phyloP scores from a whole-genome alignment of 1,284 basidiomycete genomes.

The Tilletia walkeri region DNA sequence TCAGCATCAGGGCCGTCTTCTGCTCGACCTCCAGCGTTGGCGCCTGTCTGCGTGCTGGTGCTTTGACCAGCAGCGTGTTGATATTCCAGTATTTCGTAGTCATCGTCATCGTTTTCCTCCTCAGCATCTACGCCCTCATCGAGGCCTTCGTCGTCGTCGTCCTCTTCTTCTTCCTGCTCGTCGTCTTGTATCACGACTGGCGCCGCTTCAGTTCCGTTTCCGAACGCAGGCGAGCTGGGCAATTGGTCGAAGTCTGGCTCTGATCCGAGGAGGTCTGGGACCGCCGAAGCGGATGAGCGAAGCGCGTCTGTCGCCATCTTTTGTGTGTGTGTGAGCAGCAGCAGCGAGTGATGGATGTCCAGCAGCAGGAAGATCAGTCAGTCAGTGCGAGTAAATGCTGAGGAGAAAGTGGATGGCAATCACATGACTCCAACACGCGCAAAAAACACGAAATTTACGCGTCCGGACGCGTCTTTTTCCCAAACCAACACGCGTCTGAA shows the following conservation, averaged over 20 bases:
- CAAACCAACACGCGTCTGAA: not conserved
- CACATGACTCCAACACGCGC: slow-evolving; percentile 4
- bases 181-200: slow-evolving; percentile 6
- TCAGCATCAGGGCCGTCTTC: not conserved
- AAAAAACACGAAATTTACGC: not conserved
- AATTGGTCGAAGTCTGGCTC: slow-evolving; percentile 57
- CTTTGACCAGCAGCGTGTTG: not conserved
- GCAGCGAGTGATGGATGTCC: not conserved
- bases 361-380: not conserved
- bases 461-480: slow-evolving; percentile 2
- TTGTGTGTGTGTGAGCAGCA: not conserved
- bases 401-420: not conserved
- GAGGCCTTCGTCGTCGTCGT: slow-evolving; percentile 51
- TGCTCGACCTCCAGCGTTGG: slow-evolving; percentile 28
- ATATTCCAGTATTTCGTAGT: slow-evolving; percentile 57
- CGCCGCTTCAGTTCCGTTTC: not conserved
- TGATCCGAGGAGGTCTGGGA: slow-evolving; percentile 32
- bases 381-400: slow-evolving; percentile 3
- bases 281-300: not conserved
- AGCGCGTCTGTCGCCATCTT: slow-evolving; percentile 6
- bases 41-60: slow-evolving; percentile 45
- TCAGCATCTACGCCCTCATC: slow-evolving; percentile 21
- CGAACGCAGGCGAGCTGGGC: slow-evolving; percentile 1
- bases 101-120: slow-evolving; percentile 29
- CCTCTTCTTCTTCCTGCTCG: not conserved